These are phyloP conservation scores for Trichoderma polysporum DNA, from an alignment of 2,329 filamentous ascomycete species.

Conservation along the genomic window DNA sequence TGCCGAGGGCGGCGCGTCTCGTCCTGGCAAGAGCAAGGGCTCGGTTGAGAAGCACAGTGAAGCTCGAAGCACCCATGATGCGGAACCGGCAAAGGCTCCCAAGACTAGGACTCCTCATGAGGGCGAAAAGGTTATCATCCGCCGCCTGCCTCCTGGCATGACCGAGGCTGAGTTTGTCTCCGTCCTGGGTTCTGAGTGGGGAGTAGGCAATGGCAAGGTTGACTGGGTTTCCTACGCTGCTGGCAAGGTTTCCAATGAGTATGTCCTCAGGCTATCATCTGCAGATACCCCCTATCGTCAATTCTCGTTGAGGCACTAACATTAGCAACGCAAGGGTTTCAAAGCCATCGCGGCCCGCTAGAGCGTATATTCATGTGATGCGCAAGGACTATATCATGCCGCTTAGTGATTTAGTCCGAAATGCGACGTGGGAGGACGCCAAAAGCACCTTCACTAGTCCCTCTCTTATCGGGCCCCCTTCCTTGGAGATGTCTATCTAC, in stretches of 20 bases:
- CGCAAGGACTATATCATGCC: slow-evolving; percentile 65
- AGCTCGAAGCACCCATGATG: slow-evolving; percentile 29
- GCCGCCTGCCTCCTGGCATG: slow-evolving; percentile 82
- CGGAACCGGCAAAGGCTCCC: slow-evolving; percentile 31
- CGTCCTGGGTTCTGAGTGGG: slow-evolving; percentile 78
- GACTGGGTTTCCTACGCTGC: slow-evolving; percentile 72
- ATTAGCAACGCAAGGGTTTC: slow-evolving; percentile 57
- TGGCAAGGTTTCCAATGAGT: slow-evolving; percentile 83
- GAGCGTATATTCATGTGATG: slow-evolving; percentile 81
- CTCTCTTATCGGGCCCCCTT: slow-evolving; percentile 74
- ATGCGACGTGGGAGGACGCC: slow-evolving; percentile 74
- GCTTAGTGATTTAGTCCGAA: slow-evolving; percentile 70
- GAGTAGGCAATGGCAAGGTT: slow-evolving; percentile 72
- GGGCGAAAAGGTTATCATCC: slow-evolving; percentile 80
- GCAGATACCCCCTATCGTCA: background rate
- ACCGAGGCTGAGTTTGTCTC: slow-evolving; percentile 74
- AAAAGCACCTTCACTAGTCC: slow-evolving; percentile 71
- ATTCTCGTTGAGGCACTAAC: slow-evolving; percentile 22
- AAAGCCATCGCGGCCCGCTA: slow-evolving; percentile 77
- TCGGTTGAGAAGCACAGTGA: slow-evolving; percentile 32
- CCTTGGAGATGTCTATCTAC: slow-evolving; percentile 79
- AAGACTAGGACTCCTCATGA: slow-evolving; percentile 37
- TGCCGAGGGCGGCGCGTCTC: slow-evolving; percentile 25
- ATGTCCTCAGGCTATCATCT: slow-evolving; percentile 34
- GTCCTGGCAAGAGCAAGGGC: slow-evolving; percentile 29